Percentiles rank a stretch among this genome's conserved stretches.
Conservation (phyloP, 768 basidiomycete species). For the Phylloporus scabripes region DNA sequence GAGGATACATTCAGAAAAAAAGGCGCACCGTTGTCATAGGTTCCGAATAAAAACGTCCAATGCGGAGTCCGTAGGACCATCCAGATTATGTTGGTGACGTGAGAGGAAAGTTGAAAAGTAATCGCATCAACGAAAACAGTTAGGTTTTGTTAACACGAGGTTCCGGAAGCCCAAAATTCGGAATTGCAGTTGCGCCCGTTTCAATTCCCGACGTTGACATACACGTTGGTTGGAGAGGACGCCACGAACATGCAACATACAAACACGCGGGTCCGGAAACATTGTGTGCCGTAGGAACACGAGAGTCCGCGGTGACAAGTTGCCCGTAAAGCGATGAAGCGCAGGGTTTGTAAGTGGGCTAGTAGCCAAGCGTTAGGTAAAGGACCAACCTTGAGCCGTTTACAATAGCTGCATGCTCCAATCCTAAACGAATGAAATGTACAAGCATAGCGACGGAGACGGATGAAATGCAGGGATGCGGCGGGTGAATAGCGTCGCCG, state of each 20-base stretch:
- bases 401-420: conserved; percentile 83
- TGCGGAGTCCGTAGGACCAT: neutral
- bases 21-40: conserved; percentile 5
- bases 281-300: conserved; percentile 12
- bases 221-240: neutral
- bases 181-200: conserved; percentile 20
- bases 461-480: neutral
- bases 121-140: conserved; percentile 6
- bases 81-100: neutral
- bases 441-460: conserved; percentile 6
- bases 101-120: neutral
- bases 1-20: conserved; percentile 5
- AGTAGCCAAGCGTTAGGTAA: conserved; percentile 1
- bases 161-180: conserved; percentile 22
- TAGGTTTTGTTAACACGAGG: conserved; percentile 18
- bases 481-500: conserved; percentile 12
- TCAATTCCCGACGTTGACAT: conserved; percentile 8
- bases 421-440: conserved; percentile 40
- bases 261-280: conserved; percentile 17
- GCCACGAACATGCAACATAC: conserved; percentile 7
- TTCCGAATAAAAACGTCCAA: conserved; percentile 10
- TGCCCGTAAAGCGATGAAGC: conserved; percentile 11
- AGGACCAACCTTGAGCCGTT: conserved; percentile 71
- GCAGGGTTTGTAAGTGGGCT: conserved; percentile 18
- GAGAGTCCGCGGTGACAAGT: neutral